Conservation (phyloP, 2,329 filamentous ascomycete species). For the Aspergillus neoniger region DNA sequence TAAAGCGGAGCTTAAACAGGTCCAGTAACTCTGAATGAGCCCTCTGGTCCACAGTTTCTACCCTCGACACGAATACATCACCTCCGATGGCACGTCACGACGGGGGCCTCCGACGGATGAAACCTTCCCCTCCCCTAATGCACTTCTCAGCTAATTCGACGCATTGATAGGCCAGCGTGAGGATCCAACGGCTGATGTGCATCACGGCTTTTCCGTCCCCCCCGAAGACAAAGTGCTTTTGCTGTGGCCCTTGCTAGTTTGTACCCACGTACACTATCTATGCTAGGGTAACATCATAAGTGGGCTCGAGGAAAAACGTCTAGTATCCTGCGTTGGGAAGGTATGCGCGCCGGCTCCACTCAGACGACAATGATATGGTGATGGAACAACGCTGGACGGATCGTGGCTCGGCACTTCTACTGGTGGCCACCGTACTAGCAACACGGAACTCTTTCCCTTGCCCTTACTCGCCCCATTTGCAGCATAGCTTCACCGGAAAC, state of each 20-base stretch:
- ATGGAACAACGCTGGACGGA: not conserved
- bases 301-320: not conserved
- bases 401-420: not conserved
- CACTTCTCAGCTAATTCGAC: not conserved
- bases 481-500: not conserved
- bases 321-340: constrained; percentile 1
- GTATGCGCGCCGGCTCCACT: constrained; percentile 3
- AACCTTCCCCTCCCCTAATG: not conserved
- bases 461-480: not conserved
- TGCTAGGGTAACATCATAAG: not conserved
- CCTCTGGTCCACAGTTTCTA: not conserved
- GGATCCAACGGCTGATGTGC: constrained; percentile 8
- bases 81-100: not conserved
- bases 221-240: not conserved
- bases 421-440: not conserved
- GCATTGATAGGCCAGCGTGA: constrained; percentile 1
- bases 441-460: not conserved
- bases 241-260: not conserved
- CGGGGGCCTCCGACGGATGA: not conserved
- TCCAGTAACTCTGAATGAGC: not conserved
- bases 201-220: not conserved
- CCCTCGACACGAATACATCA: not conserved
- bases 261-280: constrained; percentile 1
- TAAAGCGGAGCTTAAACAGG: not conserved
- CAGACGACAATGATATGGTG: not conserved